phyloP scores from a whole-genome alignment of 2,329 filamentous ascomycete species.

The Apiospora arundinis region DNA sequence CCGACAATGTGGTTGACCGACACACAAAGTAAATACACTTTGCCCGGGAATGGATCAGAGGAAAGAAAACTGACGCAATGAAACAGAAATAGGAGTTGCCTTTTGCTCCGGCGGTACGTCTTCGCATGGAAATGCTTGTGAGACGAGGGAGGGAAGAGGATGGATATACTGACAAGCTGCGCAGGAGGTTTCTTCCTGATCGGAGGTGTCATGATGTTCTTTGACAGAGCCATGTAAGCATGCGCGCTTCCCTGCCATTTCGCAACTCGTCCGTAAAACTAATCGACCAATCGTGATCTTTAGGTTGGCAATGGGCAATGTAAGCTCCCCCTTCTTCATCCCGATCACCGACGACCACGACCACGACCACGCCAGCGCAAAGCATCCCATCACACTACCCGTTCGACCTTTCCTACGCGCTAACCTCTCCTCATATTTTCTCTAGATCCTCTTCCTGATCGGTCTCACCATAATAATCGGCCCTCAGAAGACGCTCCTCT shows the following conservation, averaged over 20 bases:
- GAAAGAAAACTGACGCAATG: constrained; percentile 38
- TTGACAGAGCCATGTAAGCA: constrained; percentile 90
- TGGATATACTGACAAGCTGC: constrained; percentile 25
- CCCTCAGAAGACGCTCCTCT: constrained; percentile 84
- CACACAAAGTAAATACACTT: constrained; percentile 75
- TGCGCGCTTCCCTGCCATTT: not conserved
- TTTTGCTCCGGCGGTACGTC: constrained; percentile 96
- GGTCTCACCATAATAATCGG: constrained; percentile 97
- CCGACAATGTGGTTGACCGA: constrained; percentile 96
- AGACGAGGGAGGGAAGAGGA: not conserved
- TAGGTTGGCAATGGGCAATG: constrained; percentile 97
- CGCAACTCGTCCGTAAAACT: not conserved
- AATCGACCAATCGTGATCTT: constrained; percentile 13
- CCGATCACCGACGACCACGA: constrained; percentile 6
- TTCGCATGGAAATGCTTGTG: constrained; percentile 3
- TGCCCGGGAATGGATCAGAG: not conserved
- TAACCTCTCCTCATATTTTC: not conserved
- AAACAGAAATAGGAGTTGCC: constrained; percentile 90
- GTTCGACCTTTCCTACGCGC: not conserved
- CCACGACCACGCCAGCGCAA: not conserved
- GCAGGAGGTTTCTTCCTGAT: constrained; percentile 93
- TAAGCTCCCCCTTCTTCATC: constrained; percentile 45
- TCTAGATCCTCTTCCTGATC: constrained; percentile 93
- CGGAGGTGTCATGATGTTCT: constrained; percentile 94
- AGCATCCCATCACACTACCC: no score